phyloP scores from a whole-genome alignment of 805 yeast genomes.

The Kuraishia hungarica region DNA sequence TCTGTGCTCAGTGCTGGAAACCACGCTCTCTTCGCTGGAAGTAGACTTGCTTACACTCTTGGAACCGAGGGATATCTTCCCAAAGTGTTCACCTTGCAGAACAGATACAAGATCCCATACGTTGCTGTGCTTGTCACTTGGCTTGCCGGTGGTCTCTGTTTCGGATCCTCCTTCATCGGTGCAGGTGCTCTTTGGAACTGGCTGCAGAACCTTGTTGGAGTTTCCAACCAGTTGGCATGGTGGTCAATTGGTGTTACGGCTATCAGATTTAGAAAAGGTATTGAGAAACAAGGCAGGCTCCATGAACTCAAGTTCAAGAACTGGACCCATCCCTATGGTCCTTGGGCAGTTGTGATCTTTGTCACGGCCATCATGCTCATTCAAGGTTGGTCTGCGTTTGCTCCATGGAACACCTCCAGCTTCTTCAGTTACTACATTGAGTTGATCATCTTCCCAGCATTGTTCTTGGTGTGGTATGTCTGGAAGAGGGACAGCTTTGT shows the following conservation, averaged over 20 bases:
- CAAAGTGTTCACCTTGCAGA: conserved; percentile 30
- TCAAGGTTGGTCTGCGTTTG: conserved; percentile 33
- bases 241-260: conserved; percentile 46
- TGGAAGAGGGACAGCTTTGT: conserved; percentile 47
- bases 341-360: conserved; percentile 28
- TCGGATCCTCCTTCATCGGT: conserved; percentile 49
- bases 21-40: conserved; percentile 41
- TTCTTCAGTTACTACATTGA: conserved; percentile 59
- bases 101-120: conserved; percentile 37
- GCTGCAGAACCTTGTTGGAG: conserved; percentile 45
- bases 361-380: conserved; percentile 33
- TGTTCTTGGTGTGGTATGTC: conserved; percentile 41
- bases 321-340: conserved; percentile 48
- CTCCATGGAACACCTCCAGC: conserved; percentile 32
- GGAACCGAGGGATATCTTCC: conserved; percentile 42
- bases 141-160: conserved; percentile 48
- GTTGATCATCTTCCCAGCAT: conserved; percentile 43
- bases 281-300: conserved; percentile 44
- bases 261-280: conserved; percentile 50
- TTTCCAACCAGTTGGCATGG: conserved; percentile 53
- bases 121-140: conserved; percentile 43
- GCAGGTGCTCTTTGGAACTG: conserved; percentile 46
- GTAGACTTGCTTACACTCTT: conserved; percentile 40
- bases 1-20: conserved; percentile 50
- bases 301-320: conserved; percentile 24